Conservation (phyloP, 2,329 filamentous ascomycete species). For the Alternaria sp. region DNA sequence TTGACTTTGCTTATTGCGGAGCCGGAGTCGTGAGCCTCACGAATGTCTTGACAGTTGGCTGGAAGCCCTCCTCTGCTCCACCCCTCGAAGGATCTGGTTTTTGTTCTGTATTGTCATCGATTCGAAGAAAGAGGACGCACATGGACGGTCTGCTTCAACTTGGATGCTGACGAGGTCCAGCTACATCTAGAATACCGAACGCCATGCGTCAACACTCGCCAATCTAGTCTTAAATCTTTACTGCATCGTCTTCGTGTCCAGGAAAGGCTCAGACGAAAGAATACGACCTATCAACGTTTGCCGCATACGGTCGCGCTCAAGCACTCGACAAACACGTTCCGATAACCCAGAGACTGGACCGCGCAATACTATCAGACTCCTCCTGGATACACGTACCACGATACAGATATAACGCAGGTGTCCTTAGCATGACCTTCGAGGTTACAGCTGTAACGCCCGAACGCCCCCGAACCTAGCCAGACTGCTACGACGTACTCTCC, state of each 20-base stretch:
- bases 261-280: background rate
- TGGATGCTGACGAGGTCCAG: background rate
- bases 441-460: background rate
- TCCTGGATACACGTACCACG: background rate
- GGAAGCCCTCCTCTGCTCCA: background rate
- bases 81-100: background rate
- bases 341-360: background rate
- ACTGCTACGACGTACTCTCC: background rate
- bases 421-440: background rate
- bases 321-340: background rate
- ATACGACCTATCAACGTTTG: no score
- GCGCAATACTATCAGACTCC: background rate
- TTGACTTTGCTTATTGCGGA: background rate
- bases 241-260: background rate
- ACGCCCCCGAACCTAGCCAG: background rate
- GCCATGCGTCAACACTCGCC: background rate
- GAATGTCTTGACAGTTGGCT: background rate
- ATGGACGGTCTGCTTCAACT: background rate
- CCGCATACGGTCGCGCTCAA: background rate
- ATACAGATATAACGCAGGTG: background rate
- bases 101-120: background rate
- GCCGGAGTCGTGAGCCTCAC: background rate
- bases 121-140: background rate
- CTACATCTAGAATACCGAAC: background rate
- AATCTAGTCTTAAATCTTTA: background rate